Conservation (phyloP, 345 rosid genomes). For the Hypericum perforatum region DNA sequence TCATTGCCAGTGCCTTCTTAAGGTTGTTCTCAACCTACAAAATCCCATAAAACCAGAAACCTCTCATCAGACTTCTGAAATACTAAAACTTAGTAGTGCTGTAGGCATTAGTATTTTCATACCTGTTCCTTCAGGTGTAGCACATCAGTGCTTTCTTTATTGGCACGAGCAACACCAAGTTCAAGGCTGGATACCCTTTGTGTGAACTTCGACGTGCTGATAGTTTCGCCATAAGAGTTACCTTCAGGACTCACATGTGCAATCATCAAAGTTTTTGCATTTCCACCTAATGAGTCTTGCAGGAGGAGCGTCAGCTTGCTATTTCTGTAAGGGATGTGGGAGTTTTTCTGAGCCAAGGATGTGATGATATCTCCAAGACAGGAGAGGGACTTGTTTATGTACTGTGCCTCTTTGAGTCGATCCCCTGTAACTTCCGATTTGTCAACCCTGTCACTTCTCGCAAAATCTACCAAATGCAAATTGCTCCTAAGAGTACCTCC, state of each 20-base stretch:
- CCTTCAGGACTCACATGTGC: conserved; percentile 88
- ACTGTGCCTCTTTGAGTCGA: conserved; percentile 83
- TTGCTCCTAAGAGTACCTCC: conserved; percentile 67
- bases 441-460: conserved; percentile 94
- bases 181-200: conserved; percentile 76
- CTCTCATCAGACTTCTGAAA: neutral
- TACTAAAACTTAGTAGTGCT: neutral
- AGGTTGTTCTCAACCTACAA: conserved; percentile 71
- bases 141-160: conserved; percentile 74
- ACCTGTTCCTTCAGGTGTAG: conserved; percentile 82
- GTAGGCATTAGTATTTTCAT: conserved; percentile 1
- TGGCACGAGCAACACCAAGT: conserved; percentile 70
- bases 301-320: conserved; percentile 93
- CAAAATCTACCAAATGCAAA: conserved; percentile 94
- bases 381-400: conserved; percentile 85
- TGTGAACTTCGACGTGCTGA: conserved; percentile 86
- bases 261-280: conserved; percentile 85
- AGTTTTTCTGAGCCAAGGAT: conserved; percentile 77
- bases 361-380: conserved; percentile 90
- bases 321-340: conserved; percentile 89
- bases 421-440: conserved; percentile 94
- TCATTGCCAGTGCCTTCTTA: conserved; percentile 61
- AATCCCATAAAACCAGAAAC: conserved; percentile 1
- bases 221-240: conserved; percentile 68
- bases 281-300: conserved; percentile 92